These are phyloP conservation scores for Aspergillus fijiensis DNA, from an alignment of 2,329 filamentous ascomycete species.

Conservation along the genomic window DNA sequence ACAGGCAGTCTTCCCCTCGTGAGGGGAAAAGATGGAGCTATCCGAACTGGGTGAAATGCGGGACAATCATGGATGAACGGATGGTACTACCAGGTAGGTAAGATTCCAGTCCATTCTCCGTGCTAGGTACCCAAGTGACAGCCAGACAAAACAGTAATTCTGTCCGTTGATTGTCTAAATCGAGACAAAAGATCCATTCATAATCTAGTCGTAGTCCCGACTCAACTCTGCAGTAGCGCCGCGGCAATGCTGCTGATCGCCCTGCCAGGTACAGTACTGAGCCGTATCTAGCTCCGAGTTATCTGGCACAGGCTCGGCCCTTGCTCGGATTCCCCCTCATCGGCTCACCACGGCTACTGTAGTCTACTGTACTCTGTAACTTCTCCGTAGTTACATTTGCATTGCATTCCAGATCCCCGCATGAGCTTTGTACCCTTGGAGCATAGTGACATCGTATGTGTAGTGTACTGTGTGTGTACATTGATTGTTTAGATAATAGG, in stretches of 20 bases:
- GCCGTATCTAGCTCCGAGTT: neutral
- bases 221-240: neutral
- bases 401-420: slow-evolving; percentile 3
- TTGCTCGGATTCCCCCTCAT: slow-evolving; percentile 7
- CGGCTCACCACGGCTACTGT: too few relatives aligned
- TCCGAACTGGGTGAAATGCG: slow-evolving; percentile 7
- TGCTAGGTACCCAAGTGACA: neutral
- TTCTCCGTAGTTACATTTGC: too few relatives aligned
- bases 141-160: neutral
- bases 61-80: neutral
- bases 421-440: neutral
- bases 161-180: neutral
- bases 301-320: neutral
- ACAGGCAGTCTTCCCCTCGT: slow-evolving; percentile 11
- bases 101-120: neutral
- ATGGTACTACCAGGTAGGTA: too few relatives aligned
- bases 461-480: too few relatives aligned
- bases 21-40: slow-evolving; percentile 14
- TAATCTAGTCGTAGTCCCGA: neutral
- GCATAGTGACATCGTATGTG: too few relatives aligned
- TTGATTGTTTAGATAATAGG: too few relatives aligned
- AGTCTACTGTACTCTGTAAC: too few relatives aligned
- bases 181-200: neutral
- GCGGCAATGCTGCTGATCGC: neutral
- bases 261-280: neutral